These are phyloP conservation scores for Leishmania martiniquensis DNA, from an alignment of 208 protist genomes.

Conservation along the genomic window DNA sequence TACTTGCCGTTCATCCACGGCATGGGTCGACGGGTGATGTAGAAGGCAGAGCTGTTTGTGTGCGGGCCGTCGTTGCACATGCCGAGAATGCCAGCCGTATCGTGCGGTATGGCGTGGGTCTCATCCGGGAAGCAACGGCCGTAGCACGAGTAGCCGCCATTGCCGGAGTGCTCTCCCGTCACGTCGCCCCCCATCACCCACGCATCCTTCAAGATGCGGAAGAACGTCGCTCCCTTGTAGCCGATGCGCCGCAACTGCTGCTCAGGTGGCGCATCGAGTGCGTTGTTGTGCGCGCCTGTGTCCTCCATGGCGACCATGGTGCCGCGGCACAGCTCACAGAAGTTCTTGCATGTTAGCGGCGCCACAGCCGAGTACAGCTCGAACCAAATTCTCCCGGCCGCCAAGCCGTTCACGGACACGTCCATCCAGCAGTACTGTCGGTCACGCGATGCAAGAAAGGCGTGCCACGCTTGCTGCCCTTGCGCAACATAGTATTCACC, in stretches of 20 bases:
- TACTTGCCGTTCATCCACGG: conserved; percentile 95
- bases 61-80: conserved; percentile 92
- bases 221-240: conserved; percentile 94
- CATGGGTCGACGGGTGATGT: conserved; percentile 81
- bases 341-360: conserved; percentile 94
- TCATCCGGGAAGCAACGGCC: conserved; percentile 94
- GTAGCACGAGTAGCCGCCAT: conserved; percentile 92
- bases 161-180: conserved; percentile 75
- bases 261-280: conserved; percentile 15
- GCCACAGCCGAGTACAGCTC: conserved; percentile 85
- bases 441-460: conserved; percentile 61
- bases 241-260: conserved; percentile 29
- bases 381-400: conserved; percentile 71
- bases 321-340: conserved; percentile 88
- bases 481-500: conserved; percentile 65
- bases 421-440: conserved; percentile 88
- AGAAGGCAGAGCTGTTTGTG: conserved; percentile 90
- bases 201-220: conserved; percentile 92
- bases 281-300: neutral
- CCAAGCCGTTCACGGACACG: conserved; percentile 42
- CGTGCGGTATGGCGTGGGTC: conserved; percentile 93
- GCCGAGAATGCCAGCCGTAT: conserved; percentile 69
- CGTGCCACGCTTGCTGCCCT: conserved; percentile 52
- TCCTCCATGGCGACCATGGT: conserved; percentile 37
- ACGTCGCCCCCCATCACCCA: conserved; percentile 97